Evolutionary conservation across 2,329 filamentous ascomycete species (phyloP).

Genomic region (Alternaria metachromatica): DNA sequence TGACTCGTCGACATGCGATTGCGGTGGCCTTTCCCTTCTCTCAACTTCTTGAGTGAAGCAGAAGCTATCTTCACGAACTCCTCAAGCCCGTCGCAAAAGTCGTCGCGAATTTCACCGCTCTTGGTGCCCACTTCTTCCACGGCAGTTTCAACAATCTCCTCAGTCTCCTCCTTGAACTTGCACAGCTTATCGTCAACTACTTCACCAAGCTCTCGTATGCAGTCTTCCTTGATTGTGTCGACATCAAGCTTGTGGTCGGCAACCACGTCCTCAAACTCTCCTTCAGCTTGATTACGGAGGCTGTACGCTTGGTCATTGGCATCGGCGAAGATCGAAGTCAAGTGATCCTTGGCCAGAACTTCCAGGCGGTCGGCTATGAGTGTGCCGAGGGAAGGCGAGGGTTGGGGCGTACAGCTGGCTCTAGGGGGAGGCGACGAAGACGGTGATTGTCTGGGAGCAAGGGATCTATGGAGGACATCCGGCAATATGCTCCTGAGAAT

Average conservation of each 20-base stretch:
- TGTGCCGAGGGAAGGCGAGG: constrained; percentile 1
- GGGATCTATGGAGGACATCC: constrained; percentile 4
- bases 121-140: not conserved
- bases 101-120: not conserved
- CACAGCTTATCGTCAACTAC: constrained; percentile 3
- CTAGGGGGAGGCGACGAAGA: not conserved
- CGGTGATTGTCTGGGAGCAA: not conserved
- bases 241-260: constrained; percentile 10
- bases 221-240: constrained; percentile 4
- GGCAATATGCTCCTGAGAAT: constrained; percentile 4
- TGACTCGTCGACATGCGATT: not conserved
- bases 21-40: not conserved
- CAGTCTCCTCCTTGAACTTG: constrained; percentile 5
- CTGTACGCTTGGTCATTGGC: constrained; percentile 11
- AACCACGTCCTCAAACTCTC: constrained; percentile 14
- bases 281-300: constrained; percentile 9
- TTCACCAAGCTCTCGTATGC: constrained; percentile 2
- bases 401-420: not conserved
- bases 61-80: not conserved
- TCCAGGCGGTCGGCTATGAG: constrained; percentile 5
- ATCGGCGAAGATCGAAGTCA: constrained; percentile 7
- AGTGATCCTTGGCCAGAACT: not conserved
- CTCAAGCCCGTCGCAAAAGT: not conserved
- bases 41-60: not conserved
- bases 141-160: not conserved